Conservation (phyloP, 495 filamentous ascomycete genomes). For the Amorphotheca resinae region DNA sequence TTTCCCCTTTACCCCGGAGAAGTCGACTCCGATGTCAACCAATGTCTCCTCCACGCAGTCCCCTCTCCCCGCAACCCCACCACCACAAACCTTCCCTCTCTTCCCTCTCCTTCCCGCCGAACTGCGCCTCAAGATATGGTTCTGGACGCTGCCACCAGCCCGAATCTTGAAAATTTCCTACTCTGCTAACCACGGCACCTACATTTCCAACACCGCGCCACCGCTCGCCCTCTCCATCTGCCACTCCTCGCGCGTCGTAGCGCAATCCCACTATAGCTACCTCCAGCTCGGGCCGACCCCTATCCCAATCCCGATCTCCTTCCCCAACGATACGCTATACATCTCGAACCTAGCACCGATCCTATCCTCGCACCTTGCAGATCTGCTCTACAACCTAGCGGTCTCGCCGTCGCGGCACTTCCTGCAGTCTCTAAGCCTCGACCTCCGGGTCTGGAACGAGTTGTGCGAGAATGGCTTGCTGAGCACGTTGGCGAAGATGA, state of each 20-base stretch:
- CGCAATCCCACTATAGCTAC: constrained; percentile 1
- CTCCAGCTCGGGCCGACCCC: constrained; percentile 1
- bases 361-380: not conserved
- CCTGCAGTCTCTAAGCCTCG: constrained; percentile 7
- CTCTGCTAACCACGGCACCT: constrained; percentile 7
- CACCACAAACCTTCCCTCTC: constrained; percentile 1
- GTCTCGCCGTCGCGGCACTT: constrained; percentile 9
- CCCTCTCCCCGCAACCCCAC: not conserved
- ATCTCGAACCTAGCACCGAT: constrained; percentile 6
- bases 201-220: constrained; percentile 13
- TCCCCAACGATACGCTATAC: constrained; percentile 7
- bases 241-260: constrained; percentile 8
- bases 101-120: constrained; percentile 12
- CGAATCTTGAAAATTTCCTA: constrained; percentile 17
- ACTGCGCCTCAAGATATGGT: constrained; percentile 13
- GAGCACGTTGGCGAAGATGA: constrained; percentile 10
- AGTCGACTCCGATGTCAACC: too few species aligned
- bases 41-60: too few species aligned
- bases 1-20: too few species aligned
- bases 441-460: constrained; percentile 12
- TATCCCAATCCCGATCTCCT: constrained; percentile 11
- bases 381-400: constrained; percentile 10
- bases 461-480: constrained; percentile 16
- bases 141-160: not conserved
- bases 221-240: constrained; percentile 9